phyloP scores from a whole-genome alignment of 495 filamentous ascomycete genomes.

The Wilcoxina mikolae region DNA sequence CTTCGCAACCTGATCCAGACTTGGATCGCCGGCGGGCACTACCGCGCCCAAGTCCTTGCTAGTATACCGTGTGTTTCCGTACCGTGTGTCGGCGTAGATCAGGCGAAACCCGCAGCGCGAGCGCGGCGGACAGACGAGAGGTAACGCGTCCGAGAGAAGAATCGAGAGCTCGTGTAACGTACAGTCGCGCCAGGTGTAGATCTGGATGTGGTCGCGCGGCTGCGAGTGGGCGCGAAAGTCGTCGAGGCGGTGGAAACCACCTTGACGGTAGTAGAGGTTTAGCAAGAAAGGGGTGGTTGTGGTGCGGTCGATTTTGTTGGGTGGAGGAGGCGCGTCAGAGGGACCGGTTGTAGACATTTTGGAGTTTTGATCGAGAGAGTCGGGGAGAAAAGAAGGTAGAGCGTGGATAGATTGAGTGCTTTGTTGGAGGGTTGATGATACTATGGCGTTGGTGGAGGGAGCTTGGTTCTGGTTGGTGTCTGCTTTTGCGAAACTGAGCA shows the following conservation, averaged over 20 bases:
- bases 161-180: constrained; percentile 69
- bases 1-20: constrained; percentile 37
- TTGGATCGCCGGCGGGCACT: constrained; percentile 51
- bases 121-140: constrained; percentile 56
- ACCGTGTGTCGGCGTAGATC: constrained; percentile 65
- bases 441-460: too few species aligned
- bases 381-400: background rate
- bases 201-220: constrained; percentile 55
- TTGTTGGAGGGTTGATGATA: too few species aligned
- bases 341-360: background rate
- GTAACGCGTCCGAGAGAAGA: constrained; percentile 53
- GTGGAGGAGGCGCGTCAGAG: background rate
- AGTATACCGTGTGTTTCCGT: constrained; percentile 43
- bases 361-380: too few species aligned
- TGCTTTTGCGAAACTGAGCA: too few species aligned
- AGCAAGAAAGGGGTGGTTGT: constrained; percentile 75
- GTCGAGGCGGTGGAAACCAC: constrained; percentile 56
- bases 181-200: constrained; percentile 81
- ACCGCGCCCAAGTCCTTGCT: constrained; percentile 68
- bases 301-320: constrained; percentile 49
- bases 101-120: constrained; percentile 76
- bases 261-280: constrained; percentile 69
- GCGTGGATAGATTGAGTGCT: background rate
- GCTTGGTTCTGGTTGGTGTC: too few species aligned
- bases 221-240: constrained; percentile 44